Evolutionary conservation across 2,329 filamentous ascomycete genomes (phyloP).

Genomic region (Xylariales sp.): DNA sequence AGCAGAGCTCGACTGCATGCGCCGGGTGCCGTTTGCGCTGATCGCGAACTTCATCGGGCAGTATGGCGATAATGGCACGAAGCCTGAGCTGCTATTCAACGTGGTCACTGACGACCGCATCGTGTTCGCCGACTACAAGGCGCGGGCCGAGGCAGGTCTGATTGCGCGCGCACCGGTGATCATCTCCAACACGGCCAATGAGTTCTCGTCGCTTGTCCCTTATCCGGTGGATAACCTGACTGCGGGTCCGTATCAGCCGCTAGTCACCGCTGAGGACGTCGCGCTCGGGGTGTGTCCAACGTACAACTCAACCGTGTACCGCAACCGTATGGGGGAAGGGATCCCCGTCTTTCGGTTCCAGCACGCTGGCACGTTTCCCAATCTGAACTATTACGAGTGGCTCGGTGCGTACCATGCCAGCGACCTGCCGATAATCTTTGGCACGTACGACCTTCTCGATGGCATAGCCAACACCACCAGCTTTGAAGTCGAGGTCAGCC

Average conservation of each 20-base stretch:
- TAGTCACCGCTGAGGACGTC: conserved; percentile 9
- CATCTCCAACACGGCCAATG: conserved; percentile 28
- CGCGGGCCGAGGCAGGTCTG: conserved; percentile 17
- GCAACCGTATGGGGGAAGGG: conserved; percentile 15
- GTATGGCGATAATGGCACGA: conserved; percentile 11
- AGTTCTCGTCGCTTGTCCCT: conserved; percentile 20
- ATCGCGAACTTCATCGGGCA: conserved; percentile 13
- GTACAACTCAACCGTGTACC: conserved; percentile 19
- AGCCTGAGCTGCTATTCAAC: conserved; percentile 19
- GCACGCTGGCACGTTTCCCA: conserved; percentile 35
- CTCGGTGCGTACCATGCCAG: conserved; percentile 36
- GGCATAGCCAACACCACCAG: conserved; percentile 17
- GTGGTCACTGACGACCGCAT: conserved; percentile 21
- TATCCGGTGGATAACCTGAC: conserved; percentile 23
- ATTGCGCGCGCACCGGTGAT: conserved; percentile 22
- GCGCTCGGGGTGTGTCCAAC: conserved; percentile 22
- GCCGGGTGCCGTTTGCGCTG: conserved; percentile 21
- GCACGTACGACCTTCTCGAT: conserved; percentile 25
- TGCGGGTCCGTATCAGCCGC: conserved; percentile 19
- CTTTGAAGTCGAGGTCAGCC: conserved; percentile 17
- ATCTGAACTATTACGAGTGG: conserved; percentile 32
- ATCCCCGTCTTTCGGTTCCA: conserved; percentile 32
- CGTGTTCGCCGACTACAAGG: conserved; percentile 25
- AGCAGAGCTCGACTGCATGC: conserved; percentile 32
- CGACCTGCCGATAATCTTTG: conserved; percentile 33